Evolutionary conservation across 345 rosid genomes (phyloP).

Genomic region (Populus pruinosa): DNA sequence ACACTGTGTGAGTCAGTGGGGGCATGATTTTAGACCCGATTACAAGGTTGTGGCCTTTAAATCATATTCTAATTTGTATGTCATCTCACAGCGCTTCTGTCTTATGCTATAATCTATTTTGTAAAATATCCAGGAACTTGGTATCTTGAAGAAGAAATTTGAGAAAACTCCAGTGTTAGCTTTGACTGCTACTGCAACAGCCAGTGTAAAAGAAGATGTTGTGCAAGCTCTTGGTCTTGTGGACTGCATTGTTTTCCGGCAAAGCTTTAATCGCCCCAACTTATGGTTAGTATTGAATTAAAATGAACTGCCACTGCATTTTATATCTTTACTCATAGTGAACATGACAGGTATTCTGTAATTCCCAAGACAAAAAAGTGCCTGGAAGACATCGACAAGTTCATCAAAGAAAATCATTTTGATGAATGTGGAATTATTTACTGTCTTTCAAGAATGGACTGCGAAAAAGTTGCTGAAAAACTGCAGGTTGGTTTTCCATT

Average conservation of each 20-base stretch:
- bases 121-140: conserved; percentile 69
- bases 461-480: conserved; percentile 90
- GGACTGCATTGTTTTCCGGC: conserved; percentile 91
- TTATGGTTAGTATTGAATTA: conserved; percentile 47
- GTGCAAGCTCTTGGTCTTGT: conserved; percentile 98
- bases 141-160: conserved; percentile 89
- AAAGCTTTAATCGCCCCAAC: conserved; percentile 97
- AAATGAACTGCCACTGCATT: conserved; percentile 17
- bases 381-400: conserved; percentile 85
- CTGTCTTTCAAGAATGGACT: conserved; percentile 98
- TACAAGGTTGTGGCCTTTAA: conserved; percentile 66
- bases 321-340: conserved; percentile 32
- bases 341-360: conserved; percentile 65
- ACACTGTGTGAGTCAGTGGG: conserved; percentile 99
- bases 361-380: conserved; percentile 89
- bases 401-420: conserved; percentile 79
- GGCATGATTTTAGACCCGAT: conserved; percentile 99
- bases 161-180: conserved; percentile 88
- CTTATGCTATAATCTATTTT: conserved; percentile 14
- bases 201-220: conserved; percentile 98
- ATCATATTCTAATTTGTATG: conserved; percentile 9
- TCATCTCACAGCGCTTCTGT: conserved; percentile 12
- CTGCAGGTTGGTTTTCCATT: conserved; percentile 63
- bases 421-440: conserved; percentile 98
- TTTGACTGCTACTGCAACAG: conserved; percentile 97